Percentiles rank a stretch among this genome's conserved stretches.
phyloP scores from a whole-genome alignment of 352 stramenopile genomes.

The Phytopythium mirpurense region DNA sequence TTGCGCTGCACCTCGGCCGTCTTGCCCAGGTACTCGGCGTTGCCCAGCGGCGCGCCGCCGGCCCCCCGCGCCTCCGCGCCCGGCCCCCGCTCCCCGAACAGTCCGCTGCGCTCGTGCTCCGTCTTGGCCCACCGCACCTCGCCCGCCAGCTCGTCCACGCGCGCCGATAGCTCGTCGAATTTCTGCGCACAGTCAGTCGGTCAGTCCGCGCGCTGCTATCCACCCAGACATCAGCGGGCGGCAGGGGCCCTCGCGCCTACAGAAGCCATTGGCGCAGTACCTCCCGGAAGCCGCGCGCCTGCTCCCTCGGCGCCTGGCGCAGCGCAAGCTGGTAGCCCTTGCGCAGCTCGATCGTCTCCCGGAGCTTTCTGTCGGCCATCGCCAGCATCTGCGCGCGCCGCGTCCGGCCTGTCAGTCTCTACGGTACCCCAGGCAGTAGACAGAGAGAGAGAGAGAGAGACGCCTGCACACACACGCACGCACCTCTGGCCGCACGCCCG shows the following conservation, averaged over 20 bases:
- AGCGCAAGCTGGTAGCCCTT: slow-evolving; percentile 83
- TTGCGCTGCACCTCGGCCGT: slow-evolving; percentile 79
- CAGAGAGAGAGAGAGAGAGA: too few species aligned
- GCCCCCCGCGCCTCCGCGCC: slow-evolving; percentile 11
- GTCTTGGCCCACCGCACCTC: slow-evolving; percentile 80
- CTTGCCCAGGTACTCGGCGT: slow-evolving; percentile 74
- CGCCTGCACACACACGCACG: too few species aligned
- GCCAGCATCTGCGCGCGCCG: slow-evolving; percentile 43
- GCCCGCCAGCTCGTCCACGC: slow-evolving; percentile 73
- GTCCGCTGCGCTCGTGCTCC: slow-evolving; percentile 66
- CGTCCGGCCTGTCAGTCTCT: too few species aligned
- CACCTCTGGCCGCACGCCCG: slow-evolving; percentile 64
- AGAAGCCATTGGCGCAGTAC: too few species aligned
- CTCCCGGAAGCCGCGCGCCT: slow-evolving; percentile 63
- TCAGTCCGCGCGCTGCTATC: too few species aligned
- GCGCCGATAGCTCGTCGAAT: slow-evolving; percentile 77
- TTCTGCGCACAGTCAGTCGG: slow-evolving; percentile 35
- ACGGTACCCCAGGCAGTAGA: too few species aligned
- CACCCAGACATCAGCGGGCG: too few species aligned
- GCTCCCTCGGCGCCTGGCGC: slow-evolving; percentile 64
- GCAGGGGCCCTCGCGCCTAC: too few species aligned
- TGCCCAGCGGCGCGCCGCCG: slow-evolving; percentile 36
- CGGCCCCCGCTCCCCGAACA: slow-evolving; percentile 57
- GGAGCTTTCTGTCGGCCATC: slow-evolving; percentile 80
- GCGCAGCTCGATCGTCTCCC: slow-evolving; percentile 79